Percentiles rank a stretch among this genome's conserved stretches.
These are phyloP conservation scores for Alternaria dauci DNA, from an alignment of 2,329 filamentous ascomycete species.

Conservation along the genomic window DNA sequence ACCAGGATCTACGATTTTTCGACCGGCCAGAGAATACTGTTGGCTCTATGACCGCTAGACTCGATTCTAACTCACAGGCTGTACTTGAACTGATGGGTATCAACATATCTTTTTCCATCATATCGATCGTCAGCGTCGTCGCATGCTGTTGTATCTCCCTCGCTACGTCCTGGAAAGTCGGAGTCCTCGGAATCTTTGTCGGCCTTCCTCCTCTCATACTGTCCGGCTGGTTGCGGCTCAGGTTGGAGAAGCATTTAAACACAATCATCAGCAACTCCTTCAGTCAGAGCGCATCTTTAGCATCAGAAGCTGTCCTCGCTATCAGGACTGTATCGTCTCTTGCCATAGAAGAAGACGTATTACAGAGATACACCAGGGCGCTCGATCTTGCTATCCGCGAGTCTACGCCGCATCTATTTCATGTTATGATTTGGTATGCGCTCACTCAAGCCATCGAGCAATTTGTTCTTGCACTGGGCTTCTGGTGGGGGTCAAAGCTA, in stretches of 20 bases:
- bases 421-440: neutral
- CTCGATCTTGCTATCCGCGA: neutral
- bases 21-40: too few species aligned
- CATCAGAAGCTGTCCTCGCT: neutral
- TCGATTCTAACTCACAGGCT: too few species aligned
- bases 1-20: too few species aligned
- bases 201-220: neutral
- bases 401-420: neutral
- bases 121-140: too few species aligned
- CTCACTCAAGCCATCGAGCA: neutral
- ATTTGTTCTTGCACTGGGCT: neutral
- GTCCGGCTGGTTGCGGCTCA: neutral
- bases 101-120: too few species aligned
- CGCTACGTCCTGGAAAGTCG: too few species aligned
- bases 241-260: neutral
- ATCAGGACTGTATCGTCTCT: neutral
- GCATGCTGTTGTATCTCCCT: too few species aligned
- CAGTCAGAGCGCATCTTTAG: neutral
- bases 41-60: too few species aligned
- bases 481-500: neutral
- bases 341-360: neutral
- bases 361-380: neutral
- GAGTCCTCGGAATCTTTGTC: neutral
- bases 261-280: neutral
- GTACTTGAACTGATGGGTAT: too few species aligned